Evolutionary conservation across 2,329 filamentous ascomycete species (phyloP).

Genomic region (Fusarium sp.): DNA sequence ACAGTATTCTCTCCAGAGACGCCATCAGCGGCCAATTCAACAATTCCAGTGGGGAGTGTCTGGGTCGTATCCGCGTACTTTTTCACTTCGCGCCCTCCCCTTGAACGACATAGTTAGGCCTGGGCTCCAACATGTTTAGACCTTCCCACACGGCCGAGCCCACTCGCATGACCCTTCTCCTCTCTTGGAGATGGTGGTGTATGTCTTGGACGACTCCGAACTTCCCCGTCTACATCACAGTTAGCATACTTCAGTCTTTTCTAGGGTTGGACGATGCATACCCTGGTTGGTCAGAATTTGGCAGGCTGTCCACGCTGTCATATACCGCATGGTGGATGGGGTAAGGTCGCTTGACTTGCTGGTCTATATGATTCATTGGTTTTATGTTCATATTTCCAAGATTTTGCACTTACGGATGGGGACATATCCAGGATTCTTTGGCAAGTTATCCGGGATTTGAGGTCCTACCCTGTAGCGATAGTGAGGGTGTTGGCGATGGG

Average conservation of each 20-base stretch:
- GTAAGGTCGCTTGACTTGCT: neutral
- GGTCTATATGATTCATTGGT: neutral
- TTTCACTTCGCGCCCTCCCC: neutral
- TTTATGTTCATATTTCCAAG: neutral
- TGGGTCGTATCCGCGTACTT: neutral
- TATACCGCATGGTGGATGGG: neutral
- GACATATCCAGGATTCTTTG: neutral
- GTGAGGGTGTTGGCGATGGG: neutral
- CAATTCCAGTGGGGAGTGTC: neutral
- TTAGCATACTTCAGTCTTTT: neutral
- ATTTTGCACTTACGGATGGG: neutral
- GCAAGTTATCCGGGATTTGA: neutral
- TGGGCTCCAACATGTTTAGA: neutral
- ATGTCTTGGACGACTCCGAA: neutral
- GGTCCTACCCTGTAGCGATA: neutral
- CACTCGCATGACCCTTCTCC: neutral
- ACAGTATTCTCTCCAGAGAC: neutral
- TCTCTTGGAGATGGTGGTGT: neutral
- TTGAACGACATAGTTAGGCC: neutral
- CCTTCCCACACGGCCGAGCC: neutral
- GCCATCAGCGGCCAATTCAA: neutral
- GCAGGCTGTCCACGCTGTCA: neutral
- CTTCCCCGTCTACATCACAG: neutral
- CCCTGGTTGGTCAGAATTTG: neutral
- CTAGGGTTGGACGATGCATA: neutral